A percentile compares a stretch with the other conserved stretches of the same genome.
Conservation (phyloP, 2,329 filamentous ascomycete genomes). For the Penicillium sp. region DNA sequence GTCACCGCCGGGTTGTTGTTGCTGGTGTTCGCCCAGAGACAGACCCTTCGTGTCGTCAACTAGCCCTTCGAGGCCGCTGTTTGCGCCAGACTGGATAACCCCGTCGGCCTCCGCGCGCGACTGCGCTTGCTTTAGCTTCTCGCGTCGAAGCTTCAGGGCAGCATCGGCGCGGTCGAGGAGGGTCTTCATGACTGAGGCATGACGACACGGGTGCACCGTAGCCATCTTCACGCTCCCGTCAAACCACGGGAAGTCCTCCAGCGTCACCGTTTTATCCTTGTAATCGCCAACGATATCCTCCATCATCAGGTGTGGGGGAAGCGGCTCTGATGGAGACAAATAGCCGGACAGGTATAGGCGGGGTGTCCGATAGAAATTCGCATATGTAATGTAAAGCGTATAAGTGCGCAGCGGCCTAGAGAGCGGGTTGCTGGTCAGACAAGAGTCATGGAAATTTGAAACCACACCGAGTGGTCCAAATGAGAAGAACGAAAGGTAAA, state of each 20-base stretch:
- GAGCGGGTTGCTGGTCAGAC: background rate
- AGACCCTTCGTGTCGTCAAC: conserved; percentile 72
- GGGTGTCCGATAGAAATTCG: conserved; percentile 92
- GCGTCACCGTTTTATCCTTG: conserved; percentile 96
- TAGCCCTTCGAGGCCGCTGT: conserved; percentile 74
- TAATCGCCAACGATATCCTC: conserved; percentile 95
- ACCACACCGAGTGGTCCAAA: background rate
- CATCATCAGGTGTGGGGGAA: conserved; percentile 85
- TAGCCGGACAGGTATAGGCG: conserved; percentile 95
- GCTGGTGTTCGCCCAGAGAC: conserved; percentile 52
- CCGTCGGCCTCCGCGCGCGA: conserved; percentile 35
- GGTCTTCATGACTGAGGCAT: conserved; percentile 97
- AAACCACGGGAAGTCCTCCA: conserved; percentile 96
- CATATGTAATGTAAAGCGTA: conserved; percentile 97
- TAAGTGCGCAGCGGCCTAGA: conserved; percentile 82
- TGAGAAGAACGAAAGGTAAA: conserved; percentile 1
- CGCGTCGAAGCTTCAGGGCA: conserved; percentile 80
- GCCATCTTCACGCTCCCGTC: conserved; percentile 92
- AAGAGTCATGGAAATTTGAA: background rate
- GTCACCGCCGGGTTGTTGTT: conserved; percentile 46
- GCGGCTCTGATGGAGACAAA: conserved; percentile 70
- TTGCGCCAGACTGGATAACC: conserved; percentile 30
- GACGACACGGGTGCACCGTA: conserved; percentile 93
- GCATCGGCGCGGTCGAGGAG: conserved; percentile 93
- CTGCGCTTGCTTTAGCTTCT: conserved; percentile 69